A percentile compares a stretch with the other conserved stretches of the same genome.
phyloP scores from a whole-genome alignment of 2,329 filamentous ascomycete genomes.

The Neonectria ditissima region DNA sequence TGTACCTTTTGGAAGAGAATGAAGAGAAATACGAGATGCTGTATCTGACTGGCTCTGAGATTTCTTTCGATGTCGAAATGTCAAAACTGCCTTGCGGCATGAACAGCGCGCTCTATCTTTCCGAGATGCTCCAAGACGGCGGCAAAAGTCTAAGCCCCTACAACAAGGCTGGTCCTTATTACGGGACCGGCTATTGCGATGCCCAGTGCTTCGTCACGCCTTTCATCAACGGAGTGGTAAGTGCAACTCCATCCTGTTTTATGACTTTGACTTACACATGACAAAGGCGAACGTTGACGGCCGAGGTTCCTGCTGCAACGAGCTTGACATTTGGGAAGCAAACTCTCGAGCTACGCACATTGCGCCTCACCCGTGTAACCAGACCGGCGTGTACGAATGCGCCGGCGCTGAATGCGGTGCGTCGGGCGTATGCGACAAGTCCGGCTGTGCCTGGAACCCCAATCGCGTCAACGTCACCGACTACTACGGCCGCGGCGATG shows the following conservation, averaged over 20 bases:
- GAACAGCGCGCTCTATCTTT: slow-evolving; percentile 75
- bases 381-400: slow-evolving; percentile 57
- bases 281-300: slow-evolving; percentile 36
- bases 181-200: slow-evolving; percentile 74
- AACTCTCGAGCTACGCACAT: slow-evolving; percentile 59
- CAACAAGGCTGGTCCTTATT: slow-evolving; percentile 69
- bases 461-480: slow-evolving; percentile 48
- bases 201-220: slow-evolving; percentile 65
- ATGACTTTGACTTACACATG: not conserved
- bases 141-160: slow-evolving; percentile 59
- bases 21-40: slow-evolving; percentile 70
- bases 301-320: slow-evolving; percentile 62
- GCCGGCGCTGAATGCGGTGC: slow-evolving; percentile 55
- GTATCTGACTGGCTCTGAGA: slow-evolving; percentile 69
- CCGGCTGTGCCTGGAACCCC: slow-evolving; percentile 59
- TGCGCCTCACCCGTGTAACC: slow-evolving; percentile 63
- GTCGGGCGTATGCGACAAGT: slow-evolving; percentile 57
- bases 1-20: slow-evolving; percentile 68
- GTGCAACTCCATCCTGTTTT: slow-evolving; percentile 12
- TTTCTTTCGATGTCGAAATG: slow-evolving; percentile 75
- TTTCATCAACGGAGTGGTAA: slow-evolving; percentile 64
- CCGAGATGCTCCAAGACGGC: slow-evolving; percentile 68
- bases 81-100: slow-evolving; percentile 74
- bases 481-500: slow-evolving; percentile 50
- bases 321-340: slow-evolving; percentile 68